These are phyloP conservation scores for Alternaria dauci DNA, from an alignment of 2,329 filamentous ascomycete species.

Conservation along the genomic window DNA sequence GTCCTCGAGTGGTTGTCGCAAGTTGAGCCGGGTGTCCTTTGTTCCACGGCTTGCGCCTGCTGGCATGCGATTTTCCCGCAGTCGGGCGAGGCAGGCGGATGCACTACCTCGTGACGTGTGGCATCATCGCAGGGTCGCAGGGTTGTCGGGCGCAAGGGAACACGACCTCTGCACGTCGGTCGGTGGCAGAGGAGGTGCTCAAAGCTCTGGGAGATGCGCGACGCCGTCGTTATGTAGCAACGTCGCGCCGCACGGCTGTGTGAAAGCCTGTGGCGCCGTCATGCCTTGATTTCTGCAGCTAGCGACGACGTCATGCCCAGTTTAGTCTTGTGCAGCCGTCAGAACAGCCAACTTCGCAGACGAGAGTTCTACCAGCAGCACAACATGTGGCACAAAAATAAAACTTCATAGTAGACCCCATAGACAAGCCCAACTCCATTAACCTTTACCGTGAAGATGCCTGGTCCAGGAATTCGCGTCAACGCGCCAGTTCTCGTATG, in stretches of 20 bases:
- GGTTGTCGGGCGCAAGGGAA: slow-evolving; percentile 51
- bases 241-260: slow-evolving; percentile 30
- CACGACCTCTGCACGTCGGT: slow-evolving; percentile 45
- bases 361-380: background rate
- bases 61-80: slow-evolving; percentile 35
- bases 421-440: background rate
- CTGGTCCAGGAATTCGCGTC: background rate
- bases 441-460: background rate
- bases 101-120: slow-evolving; percentile 36
- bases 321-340: background rate
- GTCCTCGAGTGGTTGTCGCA: slow-evolving; percentile 43
- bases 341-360: background rate
- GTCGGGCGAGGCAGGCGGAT: slow-evolving; percentile 33
- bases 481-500: slow-evolving; percentile 13
- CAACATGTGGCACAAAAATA: background rate
- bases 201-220: slow-evolving; percentile 33
- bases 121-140: slow-evolving; percentile 32
- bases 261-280: slow-evolving; percentile 29
- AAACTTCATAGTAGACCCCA: background rate
- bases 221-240: slow-evolving; percentile 44
- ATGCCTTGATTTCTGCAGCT: slow-evolving; percentile 46
- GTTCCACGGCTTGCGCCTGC: slow-evolving; percentile 50
- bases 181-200: slow-evolving; percentile 50
- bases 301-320: slow-evolving; percentile 32
- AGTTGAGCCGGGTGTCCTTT: slow-evolving; percentile 43